Conservation (phyloP, 495 filamentous ascomycete species). For the Cryomyces antarcticus region DNA sequence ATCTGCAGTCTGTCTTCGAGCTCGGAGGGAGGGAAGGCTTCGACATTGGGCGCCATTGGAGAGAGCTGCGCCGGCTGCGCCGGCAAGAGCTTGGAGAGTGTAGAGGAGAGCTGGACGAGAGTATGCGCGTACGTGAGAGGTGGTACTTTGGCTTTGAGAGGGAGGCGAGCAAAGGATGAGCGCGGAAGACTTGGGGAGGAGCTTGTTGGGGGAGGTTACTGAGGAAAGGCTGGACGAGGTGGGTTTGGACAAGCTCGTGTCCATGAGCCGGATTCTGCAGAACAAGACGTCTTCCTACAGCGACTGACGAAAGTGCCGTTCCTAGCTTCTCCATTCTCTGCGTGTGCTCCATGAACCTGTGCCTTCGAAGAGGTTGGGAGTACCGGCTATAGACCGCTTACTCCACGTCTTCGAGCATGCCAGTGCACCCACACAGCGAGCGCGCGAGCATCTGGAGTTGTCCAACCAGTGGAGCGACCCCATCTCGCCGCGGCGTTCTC, state of each 20-base stretch:
- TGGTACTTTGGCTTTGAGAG: neutral
- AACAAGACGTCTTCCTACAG: conserved; percentile 1
- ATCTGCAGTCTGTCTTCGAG: conserved; percentile 31
- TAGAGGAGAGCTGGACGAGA: neutral
- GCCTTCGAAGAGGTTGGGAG: conserved; percentile 13
- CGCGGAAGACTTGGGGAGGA: conserved; percentile 33
- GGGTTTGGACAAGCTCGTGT: neutral
- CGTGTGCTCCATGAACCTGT: neutral
- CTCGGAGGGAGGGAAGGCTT: conserved; percentile 31
- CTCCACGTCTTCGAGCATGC: conserved; percentile 6
- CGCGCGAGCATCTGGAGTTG: conserved; percentile 2
- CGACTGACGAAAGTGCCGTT: neutral
- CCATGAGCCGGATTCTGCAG: neutral
- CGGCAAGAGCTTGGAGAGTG: neutral
- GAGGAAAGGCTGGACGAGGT: conserved; percentile 44
- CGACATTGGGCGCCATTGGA: conserved; percentile 39
- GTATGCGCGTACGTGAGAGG: neutral
- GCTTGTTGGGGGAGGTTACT: conserved; percentile 42
- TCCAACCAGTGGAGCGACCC: too few relatives aligned
- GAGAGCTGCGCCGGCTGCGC: neutral
- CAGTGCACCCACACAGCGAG: neutral
- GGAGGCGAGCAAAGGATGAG: conserved; percentile 14
- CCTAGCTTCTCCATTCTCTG: neutral
- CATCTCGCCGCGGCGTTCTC: conserved; percentile 10
- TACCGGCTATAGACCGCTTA: conserved; percentile 29